Conservation (phyloP, 1,139 yeast genomes). For the Martiniozyma asiatica region DNA sequence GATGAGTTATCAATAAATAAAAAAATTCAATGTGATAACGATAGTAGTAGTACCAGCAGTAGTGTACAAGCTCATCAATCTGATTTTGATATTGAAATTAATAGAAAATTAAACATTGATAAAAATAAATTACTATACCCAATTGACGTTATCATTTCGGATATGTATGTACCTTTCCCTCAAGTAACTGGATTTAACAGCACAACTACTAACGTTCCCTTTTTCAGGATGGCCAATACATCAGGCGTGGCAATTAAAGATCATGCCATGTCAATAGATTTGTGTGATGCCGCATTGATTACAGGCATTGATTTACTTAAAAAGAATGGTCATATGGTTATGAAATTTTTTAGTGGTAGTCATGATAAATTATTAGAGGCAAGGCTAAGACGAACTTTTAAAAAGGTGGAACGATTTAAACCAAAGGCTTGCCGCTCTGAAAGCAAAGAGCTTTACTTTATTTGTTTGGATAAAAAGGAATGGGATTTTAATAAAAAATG, state of each 20-base stretch:
- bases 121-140: constrained; percentile 21
- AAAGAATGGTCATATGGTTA: constrained; percentile 60
- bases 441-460: constrained; percentile 60
- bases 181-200: constrained; percentile 55
- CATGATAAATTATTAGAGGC: constrained; percentile 51
- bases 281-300: constrained; percentile 84
- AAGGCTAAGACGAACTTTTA: constrained; percentile 49
- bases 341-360: constrained; percentile 61
- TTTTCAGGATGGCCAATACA: constrained; percentile 64
- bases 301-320: constrained; percentile 58
- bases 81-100: too few species aligned
- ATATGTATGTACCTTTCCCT: constrained; percentile 69
- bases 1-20: constrained; percentile 7
- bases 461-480: constrained; percentile 40
- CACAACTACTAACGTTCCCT: constrained; percentile 70
- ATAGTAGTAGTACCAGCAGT: background rate
- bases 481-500: constrained; percentile 33
- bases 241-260: constrained; percentile 52
- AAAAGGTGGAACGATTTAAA: constrained; percentile 42
- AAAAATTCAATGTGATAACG: constrained; percentile 5
- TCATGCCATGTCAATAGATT: constrained; percentile 55
- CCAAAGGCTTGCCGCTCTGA: constrained; percentile 51
- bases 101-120: background rate
- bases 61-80: background rate
- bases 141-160: constrained; percentile 70